Conservation (phyloP, 1,139 yeast genomes). For the Taphrina flavorubra region DNA sequence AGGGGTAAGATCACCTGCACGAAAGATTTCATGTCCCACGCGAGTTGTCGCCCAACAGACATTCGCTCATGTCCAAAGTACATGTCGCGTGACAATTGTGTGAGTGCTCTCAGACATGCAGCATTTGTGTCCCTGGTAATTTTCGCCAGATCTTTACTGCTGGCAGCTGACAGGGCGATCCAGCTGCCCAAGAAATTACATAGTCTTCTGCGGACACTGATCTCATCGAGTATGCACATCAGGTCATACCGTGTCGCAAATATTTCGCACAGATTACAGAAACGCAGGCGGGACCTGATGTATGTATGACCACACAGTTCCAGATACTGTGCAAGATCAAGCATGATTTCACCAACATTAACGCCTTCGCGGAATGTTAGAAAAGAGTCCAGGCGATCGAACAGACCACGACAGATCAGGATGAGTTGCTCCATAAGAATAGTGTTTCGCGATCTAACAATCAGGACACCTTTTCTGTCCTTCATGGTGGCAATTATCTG, state of each 20-base stretch:
- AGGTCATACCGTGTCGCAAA: constrained; percentile 16
- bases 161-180: constrained; percentile 13
- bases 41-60: constrained; percentile 15
- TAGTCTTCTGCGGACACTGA: constrained; percentile 10
- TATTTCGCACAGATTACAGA: constrained; percentile 17
- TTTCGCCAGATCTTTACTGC: constrained; percentile 5
- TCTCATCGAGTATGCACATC: constrained; percentile 7
- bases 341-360: constrained; percentile 21
- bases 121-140: constrained; percentile 24
- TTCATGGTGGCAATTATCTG: constrained; percentile 14
- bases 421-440: constrained; percentile 21
- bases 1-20: constrained; percentile 17
- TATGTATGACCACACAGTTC: constrained; percentile 15
- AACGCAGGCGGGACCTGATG: constrained; percentile 15
- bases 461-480: constrained; percentile 21
- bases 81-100: constrained; percentile 14
- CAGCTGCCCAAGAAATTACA: constrained; percentile 18
- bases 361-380: constrained; percentile 9
- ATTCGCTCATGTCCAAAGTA: constrained; percentile 11
- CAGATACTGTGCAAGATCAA: constrained; percentile 22
- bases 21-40: background rate
- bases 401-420: constrained; percentile 29
- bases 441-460: constrained; percentile 23
- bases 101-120: constrained; percentile 23
- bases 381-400: constrained; percentile 22